These are phyloP conservation scores for Xylariaceae sp. DNA, from an alignment of 2,329 filamentous ascomycete species.

Conservation along the genomic window DNA sequence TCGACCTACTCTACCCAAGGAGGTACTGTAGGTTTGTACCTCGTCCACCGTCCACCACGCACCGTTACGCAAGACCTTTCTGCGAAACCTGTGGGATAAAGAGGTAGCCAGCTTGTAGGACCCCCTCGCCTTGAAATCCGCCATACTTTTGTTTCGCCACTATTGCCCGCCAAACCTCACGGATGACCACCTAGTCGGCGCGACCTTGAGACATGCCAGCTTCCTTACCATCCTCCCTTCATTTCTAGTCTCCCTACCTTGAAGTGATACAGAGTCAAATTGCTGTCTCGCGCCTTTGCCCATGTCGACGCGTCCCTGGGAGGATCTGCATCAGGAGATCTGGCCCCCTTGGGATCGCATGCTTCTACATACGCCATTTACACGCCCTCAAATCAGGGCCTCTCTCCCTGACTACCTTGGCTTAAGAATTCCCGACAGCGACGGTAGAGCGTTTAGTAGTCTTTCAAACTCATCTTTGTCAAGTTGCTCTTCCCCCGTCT, in stretches of 20 bases:
- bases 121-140: too few relatives aligned
- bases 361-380: conserved; percentile 3
- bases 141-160: too few relatives aligned
- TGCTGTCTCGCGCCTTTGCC: neutral
- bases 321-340: conserved; percentile 20
- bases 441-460: neutral
- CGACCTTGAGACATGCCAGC: conserved; percentile 5
- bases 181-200: too few relatives aligned
- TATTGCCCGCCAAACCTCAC: too few relatives aligned
- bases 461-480: too few relatives aligned
- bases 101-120: too few relatives aligned
- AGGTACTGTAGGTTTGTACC: too few relatives aligned
- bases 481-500: too few relatives aligned
- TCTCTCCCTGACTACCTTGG: conserved; percentile 5
- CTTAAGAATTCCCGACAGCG: neutral
- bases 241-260: conserved; percentile 3
- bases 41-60: too few relatives aligned
- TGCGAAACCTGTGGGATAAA: too few relatives aligned
- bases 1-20: too few relatives aligned
- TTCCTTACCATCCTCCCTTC: conserved; percentile 6
- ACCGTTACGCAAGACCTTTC: too few relatives aligned
- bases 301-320: neutral
- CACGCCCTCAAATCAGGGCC: conserved; percentile 4
- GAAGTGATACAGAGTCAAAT: conserved; percentile 3
- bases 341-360: conserved; percentile 8